Percentiles rank a stretch among this genome's conserved stretches.
Conservation (phyloP, 306 rosid species). For the Geum urbanum region DNA sequence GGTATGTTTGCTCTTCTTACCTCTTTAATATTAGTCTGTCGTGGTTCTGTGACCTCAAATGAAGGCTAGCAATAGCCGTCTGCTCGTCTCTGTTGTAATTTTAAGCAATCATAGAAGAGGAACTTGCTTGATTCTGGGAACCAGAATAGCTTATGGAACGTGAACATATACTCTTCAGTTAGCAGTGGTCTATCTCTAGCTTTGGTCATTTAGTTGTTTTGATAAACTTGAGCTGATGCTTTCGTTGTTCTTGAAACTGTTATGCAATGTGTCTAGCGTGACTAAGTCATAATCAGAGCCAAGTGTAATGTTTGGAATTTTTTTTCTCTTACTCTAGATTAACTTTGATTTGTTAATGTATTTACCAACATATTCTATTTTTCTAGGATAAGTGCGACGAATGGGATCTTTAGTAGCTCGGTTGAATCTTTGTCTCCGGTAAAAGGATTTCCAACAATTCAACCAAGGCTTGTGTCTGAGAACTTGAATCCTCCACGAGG, state of each 20-base stretch:
- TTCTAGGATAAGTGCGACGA: slow-evolving; percentile 64
- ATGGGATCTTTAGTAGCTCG: slow-evolving; percentile 72
- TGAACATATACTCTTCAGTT: background rate
- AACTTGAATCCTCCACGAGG: slow-evolving; percentile 48
- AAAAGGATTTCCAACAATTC: slow-evolving; percentile 54
- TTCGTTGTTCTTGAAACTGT: background rate
- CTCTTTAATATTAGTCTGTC: too few relatives aligned
- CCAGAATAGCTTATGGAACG: slow-evolving; percentile 1
- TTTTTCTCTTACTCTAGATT: slow-evolving; percentile 8
- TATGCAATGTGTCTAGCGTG: background rate
- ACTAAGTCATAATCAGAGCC: background rate
- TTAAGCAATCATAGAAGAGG: slow-evolving; percentile 20
- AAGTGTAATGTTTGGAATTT: background rate
- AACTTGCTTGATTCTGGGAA: slow-evolving; percentile 12
- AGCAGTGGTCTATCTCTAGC: slow-evolving; percentile 23
- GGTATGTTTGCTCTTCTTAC: slow-evolving; percentile 40
- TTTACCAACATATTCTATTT: slow-evolving; percentile 21
- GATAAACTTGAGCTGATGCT: background rate
- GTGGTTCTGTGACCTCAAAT: background rate
- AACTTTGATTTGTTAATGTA: slow-evolving; percentile 26
- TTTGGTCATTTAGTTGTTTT: slow-evolving; percentile 11
- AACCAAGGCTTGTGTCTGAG: slow-evolving; percentile 45
- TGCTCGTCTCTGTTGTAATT: too few relatives aligned
- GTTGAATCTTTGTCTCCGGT: slow-evolving; percentile 69
- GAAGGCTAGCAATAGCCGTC: slow-evolving; percentile 7